A percentile compares a stretch with the other conserved stretches of the same genome.
These are phyloP conservation scores for Acanthamoeba divionensis DNA, from an alignment of 208 protist genomes.

Conservation along the genomic window DNA sequence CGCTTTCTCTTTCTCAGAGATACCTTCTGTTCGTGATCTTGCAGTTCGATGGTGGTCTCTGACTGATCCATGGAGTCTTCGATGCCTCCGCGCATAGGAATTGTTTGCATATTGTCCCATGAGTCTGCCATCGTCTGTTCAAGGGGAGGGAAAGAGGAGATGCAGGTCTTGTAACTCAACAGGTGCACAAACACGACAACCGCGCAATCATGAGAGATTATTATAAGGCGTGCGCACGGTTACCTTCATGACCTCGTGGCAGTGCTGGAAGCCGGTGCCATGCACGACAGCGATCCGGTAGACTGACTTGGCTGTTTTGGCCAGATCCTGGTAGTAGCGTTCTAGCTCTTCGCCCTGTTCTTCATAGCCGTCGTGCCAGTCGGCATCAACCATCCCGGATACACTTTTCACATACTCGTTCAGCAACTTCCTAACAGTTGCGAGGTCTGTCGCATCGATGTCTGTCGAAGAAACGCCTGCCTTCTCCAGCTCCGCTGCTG, in stretches of 20 bases:
- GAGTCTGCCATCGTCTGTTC: background rate
- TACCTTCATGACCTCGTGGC: conserved; percentile 7
- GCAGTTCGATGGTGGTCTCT: background rate
- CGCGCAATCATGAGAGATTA: background rate
- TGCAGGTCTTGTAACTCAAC: too few relatives aligned
- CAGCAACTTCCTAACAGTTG: background rate
- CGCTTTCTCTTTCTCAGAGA: background rate
- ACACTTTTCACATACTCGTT: conserved; percentile 1
- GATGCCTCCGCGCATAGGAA: background rate
- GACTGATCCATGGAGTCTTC: background rate
- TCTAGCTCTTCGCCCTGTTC: conserved; percentile 8
- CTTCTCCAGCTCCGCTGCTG: background rate
- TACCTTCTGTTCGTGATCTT: background rate
- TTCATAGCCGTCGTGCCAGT: conserved; percentile 14
- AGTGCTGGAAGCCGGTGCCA: background rate
- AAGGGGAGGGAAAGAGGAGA: background rate
- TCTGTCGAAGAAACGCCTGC: background rate
- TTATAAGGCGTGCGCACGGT: background rate
- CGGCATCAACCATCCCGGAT: background rate
- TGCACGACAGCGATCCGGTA: background rate
- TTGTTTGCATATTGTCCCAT: background rate
- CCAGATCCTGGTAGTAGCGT: background rate
- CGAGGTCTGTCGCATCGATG: background rate
- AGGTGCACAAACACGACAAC: too few relatives aligned
- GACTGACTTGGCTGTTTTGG: background rate